These are phyloP conservation scores for Raddia guianensis DNA, from an alignment of 176 grass and related monocot species.

Conservation along the genomic window DNA sequence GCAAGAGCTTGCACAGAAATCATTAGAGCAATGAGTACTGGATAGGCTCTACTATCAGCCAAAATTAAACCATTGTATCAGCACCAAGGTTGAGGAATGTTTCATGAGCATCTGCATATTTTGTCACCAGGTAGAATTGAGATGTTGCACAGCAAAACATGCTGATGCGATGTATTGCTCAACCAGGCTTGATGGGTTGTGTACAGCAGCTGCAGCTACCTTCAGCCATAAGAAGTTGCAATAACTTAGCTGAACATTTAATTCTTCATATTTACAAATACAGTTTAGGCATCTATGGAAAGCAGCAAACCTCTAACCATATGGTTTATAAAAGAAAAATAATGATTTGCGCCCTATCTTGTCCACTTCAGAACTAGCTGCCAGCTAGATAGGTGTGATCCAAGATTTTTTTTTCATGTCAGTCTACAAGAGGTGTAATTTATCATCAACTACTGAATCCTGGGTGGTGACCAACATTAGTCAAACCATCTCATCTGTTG, in stretches of 20 bases:
- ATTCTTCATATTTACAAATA: slow-evolving; percentile 38
- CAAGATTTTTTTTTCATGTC: slow-evolving; percentile 32
- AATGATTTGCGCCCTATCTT: background rate
- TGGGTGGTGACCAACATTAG: slow-evolving; percentile 24
- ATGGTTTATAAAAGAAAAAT: background rate
- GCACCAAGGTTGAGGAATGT: background rate
- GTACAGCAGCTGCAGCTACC: background rate
- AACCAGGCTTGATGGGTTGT: background rate
- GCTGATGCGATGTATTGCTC: background rate
- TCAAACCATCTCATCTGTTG: slow-evolving; percentile 18
- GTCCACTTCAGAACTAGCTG: background rate
- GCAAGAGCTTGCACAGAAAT: background rate
- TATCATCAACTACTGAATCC: slow-evolving; percentile 34
- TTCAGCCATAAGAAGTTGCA: slow-evolving; percentile 4
- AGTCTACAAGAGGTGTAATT: slow-evolving; percentile 33
- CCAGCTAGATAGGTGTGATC: slow-evolving; percentile 17
- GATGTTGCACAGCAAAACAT: background rate
- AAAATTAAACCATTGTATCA: background rate
- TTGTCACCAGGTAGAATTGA: background rate
- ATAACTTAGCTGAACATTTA: slow-evolving; percentile 13
- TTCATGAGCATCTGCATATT: background rate
- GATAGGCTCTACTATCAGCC: too few relatives aligned
- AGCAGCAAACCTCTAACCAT: slow-evolving; percentile 9
- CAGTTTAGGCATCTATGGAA: slow-evolving; percentile 1
- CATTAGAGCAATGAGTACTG: too few relatives aligned